Conservation (phyloP, 1,284 basidiomycete species). For the Pyrrhoderma lamaoense region DNA sequence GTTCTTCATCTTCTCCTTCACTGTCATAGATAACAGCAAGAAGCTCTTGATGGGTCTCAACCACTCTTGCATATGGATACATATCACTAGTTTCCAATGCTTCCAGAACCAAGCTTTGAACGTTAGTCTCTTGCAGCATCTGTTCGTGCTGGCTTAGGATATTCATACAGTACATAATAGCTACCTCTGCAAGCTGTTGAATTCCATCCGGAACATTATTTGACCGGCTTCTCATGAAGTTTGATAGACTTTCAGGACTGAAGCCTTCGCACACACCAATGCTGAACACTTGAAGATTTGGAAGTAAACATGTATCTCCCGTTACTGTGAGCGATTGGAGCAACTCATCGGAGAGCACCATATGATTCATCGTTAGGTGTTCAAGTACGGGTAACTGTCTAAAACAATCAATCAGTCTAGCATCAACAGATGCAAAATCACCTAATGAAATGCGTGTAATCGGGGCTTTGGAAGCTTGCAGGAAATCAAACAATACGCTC, state of each 20-base stretch:
- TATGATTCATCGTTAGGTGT: constrained; percentile 15
- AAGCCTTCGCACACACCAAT: constrained; percentile 15
- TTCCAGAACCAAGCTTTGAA: constrained; percentile 9
- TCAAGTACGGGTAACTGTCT: not conserved
- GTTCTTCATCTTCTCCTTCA: constrained; percentile 1
- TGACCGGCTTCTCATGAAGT: constrained; percentile 7
- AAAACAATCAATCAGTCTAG: constrained; percentile 4
- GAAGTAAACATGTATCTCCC: constrained; percentile 1
- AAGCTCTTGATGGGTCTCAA: constrained; percentile 14
- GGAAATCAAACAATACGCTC: constrained; percentile 5
- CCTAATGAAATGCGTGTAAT: constrained; percentile 13
- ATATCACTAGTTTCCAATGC: constrained; percentile 1
- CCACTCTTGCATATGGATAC: constrained; percentile 13
- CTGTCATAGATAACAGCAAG: constrained; percentile 9
- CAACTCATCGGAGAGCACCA: constrained; percentile 1
- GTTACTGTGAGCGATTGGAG: not conserved
- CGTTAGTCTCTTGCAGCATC: not conserved
- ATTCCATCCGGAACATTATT: not conserved
- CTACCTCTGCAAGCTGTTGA: not conserved
- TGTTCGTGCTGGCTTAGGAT: not conserved
- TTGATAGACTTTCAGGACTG: not conserved
- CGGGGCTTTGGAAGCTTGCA: constrained; percentile 5
- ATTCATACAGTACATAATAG: constrained; percentile 10
- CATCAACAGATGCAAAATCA: constrained; percentile 9
- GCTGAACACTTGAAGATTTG: constrained; percentile 12